Evolutionary conservation across 2,329 filamentous ascomycete species (phyloP), one percentile per base, ranked within the genome.

Genomic region (Metarhizium brunneum): DNA sequence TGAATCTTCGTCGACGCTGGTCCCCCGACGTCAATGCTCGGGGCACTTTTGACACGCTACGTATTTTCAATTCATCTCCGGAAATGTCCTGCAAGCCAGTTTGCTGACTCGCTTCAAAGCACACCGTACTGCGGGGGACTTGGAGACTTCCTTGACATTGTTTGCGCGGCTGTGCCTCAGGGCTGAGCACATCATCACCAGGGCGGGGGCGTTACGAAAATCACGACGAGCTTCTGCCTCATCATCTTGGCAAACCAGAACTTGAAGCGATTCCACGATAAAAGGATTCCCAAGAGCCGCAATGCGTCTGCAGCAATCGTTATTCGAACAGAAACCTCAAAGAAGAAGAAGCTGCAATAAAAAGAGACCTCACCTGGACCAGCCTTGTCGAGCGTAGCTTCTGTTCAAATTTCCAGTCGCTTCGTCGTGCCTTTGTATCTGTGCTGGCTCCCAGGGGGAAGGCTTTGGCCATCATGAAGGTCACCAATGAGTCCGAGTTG

Each of bases 241-340:
- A 30, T 8, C 45, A 30, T 16, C 11, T 8, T 11, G 2, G 25
- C 42, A 30, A 4, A 13, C 7, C 18, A 29, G 45, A 20, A 29
- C 14, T 14, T 5, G 38, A 5, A 13, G 38, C 38, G 10, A 7
- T 40, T 40, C 5, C 38, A 11, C 43, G 18, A 47, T 7, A 47
- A 47, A 7, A 42, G 40, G 40, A 6, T 25, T 13, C 18, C 6
- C n/a, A 6, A 48, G 25, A 30, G 29, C 20, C 50, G 48, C 48
- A 55, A 47, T 55, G 54, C 42, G 40, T 47, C 32, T 38, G 54
- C 30, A 40, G 36, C 54, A 49, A 38, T 29, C 29, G 36, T n/a
- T 29, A 14, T 45, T 29, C 36, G 6, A 18, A 20, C 30, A 7
- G 18, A 43, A 20, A 2, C 13, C 36, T 35, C 38, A 50, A 11